Conservation (phyloP, 2,329 filamentous ascomycete species). For the Penicillium polonicum region DNA sequence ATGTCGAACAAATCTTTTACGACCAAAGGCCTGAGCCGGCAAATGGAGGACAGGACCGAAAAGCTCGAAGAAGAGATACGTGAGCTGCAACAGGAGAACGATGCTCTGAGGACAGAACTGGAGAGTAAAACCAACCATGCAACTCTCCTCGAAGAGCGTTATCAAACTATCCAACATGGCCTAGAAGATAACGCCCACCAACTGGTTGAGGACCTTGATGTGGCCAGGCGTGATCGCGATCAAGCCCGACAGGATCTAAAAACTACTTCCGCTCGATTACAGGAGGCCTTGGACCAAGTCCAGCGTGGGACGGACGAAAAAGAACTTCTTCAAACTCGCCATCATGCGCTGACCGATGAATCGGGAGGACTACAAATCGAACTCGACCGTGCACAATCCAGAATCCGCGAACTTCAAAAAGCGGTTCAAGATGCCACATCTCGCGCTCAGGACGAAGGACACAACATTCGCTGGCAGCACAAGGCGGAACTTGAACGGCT, state of each 20-base stretch:
- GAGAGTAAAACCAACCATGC: constrained; percentile 45
- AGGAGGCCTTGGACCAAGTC: constrained; percentile 60
- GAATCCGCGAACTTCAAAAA: constrained; percentile 50
- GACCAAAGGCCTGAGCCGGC: constrained; percentile 70
- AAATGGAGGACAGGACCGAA: constrained; percentile 69
- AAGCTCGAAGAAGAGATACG: constrained; percentile 68
- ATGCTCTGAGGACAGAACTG: constrained; percentile 44
- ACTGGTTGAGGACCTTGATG: constrained; percentile 47
- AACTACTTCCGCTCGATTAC: constrained; percentile 48
- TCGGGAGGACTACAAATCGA: constrained; percentile 67
- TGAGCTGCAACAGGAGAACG: constrained; percentile 48
- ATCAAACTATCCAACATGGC: constrained; percentile 40
- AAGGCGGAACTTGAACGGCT: constrained; percentile 56
- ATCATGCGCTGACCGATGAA: constrained; percentile 66
- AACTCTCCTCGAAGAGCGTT: constrained; percentile 53
- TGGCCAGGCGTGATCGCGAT: constrained; percentile 44
- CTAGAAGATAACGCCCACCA: constrained; percentile 38
- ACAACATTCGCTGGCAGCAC: constrained; percentile 57
- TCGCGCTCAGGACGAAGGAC: constrained; percentile 60
- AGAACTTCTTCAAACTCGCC: constrained; percentile 65
- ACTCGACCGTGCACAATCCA: constrained; percentile 48
- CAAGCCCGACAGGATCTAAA: constrained; percentile 47
- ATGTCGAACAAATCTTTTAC: constrained; percentile 76
- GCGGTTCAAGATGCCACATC: constrained; percentile 56
- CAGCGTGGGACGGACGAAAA: constrained; percentile 62